These are phyloP conservation scores for Panaeolus cyanescens DNA, from an alignment of 768 basidiomycete species.

Conservation along the genomic window DNA sequence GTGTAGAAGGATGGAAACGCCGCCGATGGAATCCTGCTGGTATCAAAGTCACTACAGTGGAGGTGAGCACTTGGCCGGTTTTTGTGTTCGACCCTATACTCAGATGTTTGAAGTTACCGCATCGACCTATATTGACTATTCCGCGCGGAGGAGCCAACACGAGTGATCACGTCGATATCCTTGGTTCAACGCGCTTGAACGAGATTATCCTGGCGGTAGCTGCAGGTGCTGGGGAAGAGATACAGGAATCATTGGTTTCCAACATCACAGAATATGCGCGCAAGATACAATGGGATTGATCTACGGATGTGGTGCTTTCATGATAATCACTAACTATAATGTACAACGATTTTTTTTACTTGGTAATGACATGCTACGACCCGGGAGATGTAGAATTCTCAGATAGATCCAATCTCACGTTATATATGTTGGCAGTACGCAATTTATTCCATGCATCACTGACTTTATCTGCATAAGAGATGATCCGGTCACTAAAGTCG, in stretches of 20 bases:
- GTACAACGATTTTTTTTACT: neutral
- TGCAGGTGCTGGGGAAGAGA: conserved; percentile 76
- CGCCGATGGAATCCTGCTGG: conserved; percentile 89
- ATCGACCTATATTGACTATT: conserved; percentile 69
- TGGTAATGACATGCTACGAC: neutral
- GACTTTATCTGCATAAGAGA: neutral
- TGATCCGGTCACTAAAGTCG: neutral
- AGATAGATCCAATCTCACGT: neutral
- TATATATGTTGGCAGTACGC: neutral
- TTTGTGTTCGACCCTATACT: neutral
- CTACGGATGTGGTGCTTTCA: neutral
- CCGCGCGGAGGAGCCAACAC: conserved; percentile 93
- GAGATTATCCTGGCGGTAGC: conserved; percentile 91
- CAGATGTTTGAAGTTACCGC: conserved; percentile 58
- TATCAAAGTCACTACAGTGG: conserved; percentile 85
- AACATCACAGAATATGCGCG: conserved; percentile 75
- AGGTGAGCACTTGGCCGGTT: conserved; percentile 47
- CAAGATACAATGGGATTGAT: conserved; percentile 74
- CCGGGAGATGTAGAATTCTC: too few relatives aligned
- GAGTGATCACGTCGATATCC: conserved; percentile 86
- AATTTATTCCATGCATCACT: neutral
- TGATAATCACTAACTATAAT: neutral
- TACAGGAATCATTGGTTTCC: conserved; percentile 72
- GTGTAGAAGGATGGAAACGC: conserved; percentile 91
- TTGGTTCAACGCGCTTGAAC: conserved; percentile 79